These are phyloP conservation scores for Draba incana DNA, from an alignment of 345 rosid genomes.

Conservation along the genomic window DNA sequence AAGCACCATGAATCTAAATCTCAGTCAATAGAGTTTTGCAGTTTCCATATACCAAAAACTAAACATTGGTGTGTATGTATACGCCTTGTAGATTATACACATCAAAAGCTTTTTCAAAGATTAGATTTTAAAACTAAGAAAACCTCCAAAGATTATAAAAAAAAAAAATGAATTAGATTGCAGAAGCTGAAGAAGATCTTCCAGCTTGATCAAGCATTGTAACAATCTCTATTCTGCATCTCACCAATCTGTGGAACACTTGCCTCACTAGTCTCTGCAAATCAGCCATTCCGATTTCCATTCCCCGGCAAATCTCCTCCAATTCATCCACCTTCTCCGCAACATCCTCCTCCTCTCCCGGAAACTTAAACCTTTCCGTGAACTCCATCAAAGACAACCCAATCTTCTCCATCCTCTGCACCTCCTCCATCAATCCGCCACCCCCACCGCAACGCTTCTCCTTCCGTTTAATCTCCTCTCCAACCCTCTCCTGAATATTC, in stretches of 20 bases:
- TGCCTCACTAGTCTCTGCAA: constrained; percentile 85
- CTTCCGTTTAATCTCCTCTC: constrained; percentile 91
- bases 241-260: constrained; percentile 83
- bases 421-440: constrained; percentile 71
- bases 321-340: constrained; percentile 62
- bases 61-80: constrained; percentile 30
- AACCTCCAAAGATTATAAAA: not conserved
- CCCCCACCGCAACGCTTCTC: constrained; percentile 66
- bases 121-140: constrained; percentile 15
- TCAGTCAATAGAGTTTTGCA: constrained; percentile 26
- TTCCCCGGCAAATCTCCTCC: constrained; percentile 62
- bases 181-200: not conserved
- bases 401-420: constrained; percentile 78
- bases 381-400: constrained; percentile 65
- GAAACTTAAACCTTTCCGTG: constrained; percentile 63
- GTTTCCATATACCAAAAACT: constrained; percentile 27
- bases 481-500: constrained; percentile 73
- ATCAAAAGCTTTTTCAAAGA: constrained; percentile 23
- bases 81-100: constrained; percentile 38
- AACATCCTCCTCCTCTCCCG: constrained; percentile 56
- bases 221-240: constrained; percentile 75
- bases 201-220: constrained; percentile 54
- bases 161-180: constrained; percentile 23
- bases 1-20: constrained; percentile 30
- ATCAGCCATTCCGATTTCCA: constrained; percentile 82